Percentiles rank a stretch among this genome's conserved stretches.
These are phyloP conservation scores for Pterocarpus macrocarpus DNA, from an alignment of 306 rosid species.

Conservation along the genomic window DNA sequence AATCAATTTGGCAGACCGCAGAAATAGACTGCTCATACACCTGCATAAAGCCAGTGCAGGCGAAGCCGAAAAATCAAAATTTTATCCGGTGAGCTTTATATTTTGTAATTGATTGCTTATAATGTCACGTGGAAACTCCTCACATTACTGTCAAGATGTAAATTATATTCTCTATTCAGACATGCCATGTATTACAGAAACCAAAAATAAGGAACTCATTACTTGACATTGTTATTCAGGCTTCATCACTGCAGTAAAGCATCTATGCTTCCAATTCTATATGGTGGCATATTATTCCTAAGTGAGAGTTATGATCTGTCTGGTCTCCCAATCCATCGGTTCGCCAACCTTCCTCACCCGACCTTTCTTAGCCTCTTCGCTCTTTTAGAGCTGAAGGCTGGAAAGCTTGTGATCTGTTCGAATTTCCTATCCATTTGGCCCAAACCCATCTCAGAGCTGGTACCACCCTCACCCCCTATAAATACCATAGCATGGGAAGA, in stretches of 20 bases:
- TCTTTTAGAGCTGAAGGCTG: too few species aligned
- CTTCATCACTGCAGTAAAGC: background rate
- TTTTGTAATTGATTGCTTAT: conserved; percentile 29
- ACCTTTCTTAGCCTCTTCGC: too few species aligned
- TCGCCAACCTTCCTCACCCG: too few species aligned
- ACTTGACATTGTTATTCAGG: background rate
- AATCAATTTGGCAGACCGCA: conserved; percentile 87
- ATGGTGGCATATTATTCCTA: background rate
- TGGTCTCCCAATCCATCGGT: too few species aligned
- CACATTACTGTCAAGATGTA: conserved; percentile 9
- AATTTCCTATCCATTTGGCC: too few species aligned
- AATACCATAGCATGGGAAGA: too few species aligned
- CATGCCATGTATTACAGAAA: conserved; percentile 9
- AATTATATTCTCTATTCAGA: background rate
- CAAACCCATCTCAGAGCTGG: too few species aligned
- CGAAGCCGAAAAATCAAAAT: conserved; percentile 8
- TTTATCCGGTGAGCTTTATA: conserved; percentile 24
- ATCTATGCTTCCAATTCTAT: conserved; percentile 32
- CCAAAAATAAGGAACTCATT: background rate
- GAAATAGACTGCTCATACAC: conserved; percentile 96
- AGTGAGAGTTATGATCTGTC: too few species aligned
- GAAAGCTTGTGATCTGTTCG: too few species aligned
- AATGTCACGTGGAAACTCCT: conserved; percentile 22
- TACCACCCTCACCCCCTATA: too few species aligned
- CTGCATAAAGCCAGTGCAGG: conserved; percentile 58